Conservation (phyloP, 2,329 filamentous ascomycete genomes). For the Aureobasidium sp. region DNA sequence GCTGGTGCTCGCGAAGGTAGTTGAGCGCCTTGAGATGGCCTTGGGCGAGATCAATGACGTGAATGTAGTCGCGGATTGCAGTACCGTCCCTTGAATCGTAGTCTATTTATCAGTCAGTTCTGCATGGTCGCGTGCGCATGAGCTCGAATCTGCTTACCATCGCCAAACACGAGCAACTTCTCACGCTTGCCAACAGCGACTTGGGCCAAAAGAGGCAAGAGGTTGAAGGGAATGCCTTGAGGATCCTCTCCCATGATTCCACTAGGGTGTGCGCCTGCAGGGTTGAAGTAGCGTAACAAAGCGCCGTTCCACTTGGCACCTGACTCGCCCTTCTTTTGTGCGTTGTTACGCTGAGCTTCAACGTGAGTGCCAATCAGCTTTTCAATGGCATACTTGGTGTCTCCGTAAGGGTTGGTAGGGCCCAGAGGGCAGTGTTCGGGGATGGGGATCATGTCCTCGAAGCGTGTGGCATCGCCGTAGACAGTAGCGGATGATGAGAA, state of each 20-base stretch:
- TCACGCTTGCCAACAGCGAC: conserved; percentile 92
- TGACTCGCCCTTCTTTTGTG: conserved; percentile 70
- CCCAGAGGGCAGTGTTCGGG: conserved; percentile 94
- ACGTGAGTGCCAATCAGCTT: conserved; percentile 85
- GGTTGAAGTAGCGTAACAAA: conserved; percentile 95
- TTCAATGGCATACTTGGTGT: conserved; percentile 92
- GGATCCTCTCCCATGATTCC: conserved; percentile 99
- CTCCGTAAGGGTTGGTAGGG: conserved; percentile 95
- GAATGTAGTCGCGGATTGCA: conserved; percentile 96
- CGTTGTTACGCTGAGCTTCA: conserved; percentile 75
- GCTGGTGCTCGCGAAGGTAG: conserved; percentile 75
- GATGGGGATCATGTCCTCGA: conserved; percentile 98
- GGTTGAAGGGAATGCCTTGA: conserved; percentile 89
- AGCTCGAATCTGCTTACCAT: conserved; percentile 54
- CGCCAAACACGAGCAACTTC: conserved; percentile 89
- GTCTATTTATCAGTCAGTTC: conserved; percentile 50
- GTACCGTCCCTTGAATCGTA: conserved; percentile 87
- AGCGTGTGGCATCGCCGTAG: conserved; percentile 93
- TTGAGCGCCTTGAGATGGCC: conserved; percentile 86
- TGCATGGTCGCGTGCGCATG: not conserved
- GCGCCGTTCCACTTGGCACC: conserved; percentile 86
- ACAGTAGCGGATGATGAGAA: conserved; percentile 98
- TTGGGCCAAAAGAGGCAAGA: conserved; percentile 88
- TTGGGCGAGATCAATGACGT: conserved; percentile 81
- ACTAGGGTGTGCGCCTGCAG: conserved; percentile 85